Evolutionary conservation across 2,329 filamentous ascomycete genomes (phyloP).

Genomic region (Stachybotrys chlorohalonatus): DNA sequence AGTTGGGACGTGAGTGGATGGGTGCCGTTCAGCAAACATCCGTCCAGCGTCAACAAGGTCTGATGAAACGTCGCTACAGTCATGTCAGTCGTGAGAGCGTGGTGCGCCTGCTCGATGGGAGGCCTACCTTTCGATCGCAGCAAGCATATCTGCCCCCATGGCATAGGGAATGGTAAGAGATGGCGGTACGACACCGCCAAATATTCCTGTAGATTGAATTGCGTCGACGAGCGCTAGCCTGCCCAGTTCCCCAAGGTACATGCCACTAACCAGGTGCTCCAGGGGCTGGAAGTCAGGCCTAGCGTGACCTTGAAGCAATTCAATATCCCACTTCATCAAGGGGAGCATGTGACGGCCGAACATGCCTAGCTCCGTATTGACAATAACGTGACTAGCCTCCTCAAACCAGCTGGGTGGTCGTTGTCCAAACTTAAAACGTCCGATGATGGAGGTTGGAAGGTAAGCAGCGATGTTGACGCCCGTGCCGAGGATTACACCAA

Average conservation of each 20-base stretch:
- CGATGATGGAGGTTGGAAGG: slow-evolving; percentile 48
- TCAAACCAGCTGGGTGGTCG: slow-evolving; percentile 48
- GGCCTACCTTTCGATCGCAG: slow-evolving; percentile 46
- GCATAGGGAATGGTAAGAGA: slow-evolving; percentile 45
- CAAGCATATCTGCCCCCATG: slow-evolving; percentile 51
- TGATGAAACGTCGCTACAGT: slow-evolving; percentile 32
- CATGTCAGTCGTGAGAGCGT: slow-evolving; percentile 10
- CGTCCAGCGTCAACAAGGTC: slow-evolving; percentile 33
- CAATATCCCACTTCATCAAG: slow-evolving; percentile 50
- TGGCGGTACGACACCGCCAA: slow-evolving; percentile 47
- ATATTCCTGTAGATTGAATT: slow-evolving; percentile 41
- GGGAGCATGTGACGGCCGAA: slow-evolving; percentile 52
- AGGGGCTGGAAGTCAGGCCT: slow-evolving; percentile 53
- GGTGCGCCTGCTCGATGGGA: background rate
- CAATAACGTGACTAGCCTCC: slow-evolving; percentile 50
- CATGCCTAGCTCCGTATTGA: slow-evolving; percentile 62
- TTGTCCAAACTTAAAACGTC: slow-evolving; percentile 45
- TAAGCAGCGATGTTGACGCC: slow-evolving; percentile 59
- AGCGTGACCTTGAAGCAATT: slow-evolving; percentile 42
- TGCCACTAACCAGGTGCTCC: slow-evolving; percentile 55
- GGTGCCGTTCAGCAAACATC: slow-evolving; percentile 41
- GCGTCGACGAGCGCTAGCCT: slow-evolving; percentile 50
- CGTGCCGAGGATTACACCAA: slow-evolving; percentile 58
- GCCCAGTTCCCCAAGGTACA: slow-evolving; percentile 58
- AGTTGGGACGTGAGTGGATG: slow-evolving; percentile 30